Percentiles rank a stretch among this genome's conserved stretches.
Conservation (phyloP, 2,329 filamentous ascomycete species). For the Mycosphaerella sp. region DNA sequence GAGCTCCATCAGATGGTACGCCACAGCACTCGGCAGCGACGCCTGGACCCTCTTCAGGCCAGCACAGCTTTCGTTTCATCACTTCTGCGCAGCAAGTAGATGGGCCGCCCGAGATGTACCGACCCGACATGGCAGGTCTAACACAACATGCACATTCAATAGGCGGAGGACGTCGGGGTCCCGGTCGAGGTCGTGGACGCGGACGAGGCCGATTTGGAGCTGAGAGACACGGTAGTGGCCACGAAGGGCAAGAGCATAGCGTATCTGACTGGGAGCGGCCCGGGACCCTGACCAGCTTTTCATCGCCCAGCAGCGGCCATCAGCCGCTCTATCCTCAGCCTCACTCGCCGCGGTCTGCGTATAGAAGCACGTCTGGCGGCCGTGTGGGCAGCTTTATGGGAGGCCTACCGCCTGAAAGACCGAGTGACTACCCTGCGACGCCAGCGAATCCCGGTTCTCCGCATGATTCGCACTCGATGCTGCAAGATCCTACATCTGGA, state of each 20-base stretch:
- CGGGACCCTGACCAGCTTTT: slow-evolving; percentile 35
- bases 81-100: slow-evolving; percentile 29
- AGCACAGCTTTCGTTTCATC: slow-evolving; percentile 31
- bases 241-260: slow-evolving; percentile 27
- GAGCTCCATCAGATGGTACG: slow-evolving; percentile 31
- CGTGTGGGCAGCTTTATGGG: slow-evolving; percentile 5
- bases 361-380: slow-evolving; percentile 4
- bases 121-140: slow-evolving; percentile 19
- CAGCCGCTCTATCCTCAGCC: slow-evolving; percentile 6
- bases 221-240: slow-evolving; percentile 4
- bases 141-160: slow-evolving; percentile 4
- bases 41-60: neutral
- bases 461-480: slow-evolving; percentile 14
- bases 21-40: slow-evolving; percentile 20
- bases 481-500: slow-evolving; percentile 14
- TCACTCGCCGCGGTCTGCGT: slow-evolving; percentile 13
- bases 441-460: slow-evolving; percentile 15
- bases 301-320: slow-evolving; percentile 34
- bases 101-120: slow-evolving; percentile 27
- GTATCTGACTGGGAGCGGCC: slow-evolving; percentile 39
- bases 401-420: slow-evolving; percentile 14
- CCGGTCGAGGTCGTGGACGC: slow-evolving; percentile 38
- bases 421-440: slow-evolving; percentile 24
- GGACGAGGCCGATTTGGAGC: slow-evolving; percentile 35
- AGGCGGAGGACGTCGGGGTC: slow-evolving; percentile 19